phyloP scores from a whole-genome alignment of 202 grass and related monocot species.

The Carex arenaria region DNA sequence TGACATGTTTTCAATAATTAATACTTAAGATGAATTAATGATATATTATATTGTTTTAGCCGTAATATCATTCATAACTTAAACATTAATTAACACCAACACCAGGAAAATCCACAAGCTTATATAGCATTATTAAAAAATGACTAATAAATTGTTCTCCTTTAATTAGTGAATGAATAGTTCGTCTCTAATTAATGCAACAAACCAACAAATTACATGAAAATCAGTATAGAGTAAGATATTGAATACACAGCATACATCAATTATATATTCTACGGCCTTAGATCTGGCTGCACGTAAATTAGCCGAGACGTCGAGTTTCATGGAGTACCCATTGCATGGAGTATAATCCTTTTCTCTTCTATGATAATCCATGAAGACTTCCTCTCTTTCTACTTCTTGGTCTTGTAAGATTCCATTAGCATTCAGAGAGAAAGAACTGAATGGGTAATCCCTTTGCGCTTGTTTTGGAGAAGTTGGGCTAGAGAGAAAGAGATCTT shows the following conservation, averaged over 20 bases:
- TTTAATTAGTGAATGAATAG: background rate
- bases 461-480: conserved; percentile 13
- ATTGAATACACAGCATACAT: conserved; percentile 26
- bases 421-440: too few species aligned
- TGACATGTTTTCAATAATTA: background rate
- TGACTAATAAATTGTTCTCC: background rate
- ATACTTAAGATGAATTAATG: background rate
- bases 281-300: conserved; percentile 36
- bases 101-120: background rate
- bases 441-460: background rate
- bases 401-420: background rate
- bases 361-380: conserved; percentile 23
- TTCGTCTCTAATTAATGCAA: background rate
- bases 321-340: conserved; percentile 22
- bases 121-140: background rate
- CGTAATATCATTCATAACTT: background rate
- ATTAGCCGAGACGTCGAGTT: background rate
- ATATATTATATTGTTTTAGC: background rate
- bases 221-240: background rate
- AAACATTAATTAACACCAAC: conserved; percentile 6
- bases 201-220: background rate
- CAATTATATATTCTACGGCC: conserved; percentile 51
- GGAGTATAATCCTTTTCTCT: conserved; percentile 43
- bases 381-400: background rate
- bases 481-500: conserved; percentile 46